These are phyloP conservation scores for Bocquillonia castaneifolia DNA, from an alignment of 441 rosid genomes.

Conservation along the genomic window DNA sequence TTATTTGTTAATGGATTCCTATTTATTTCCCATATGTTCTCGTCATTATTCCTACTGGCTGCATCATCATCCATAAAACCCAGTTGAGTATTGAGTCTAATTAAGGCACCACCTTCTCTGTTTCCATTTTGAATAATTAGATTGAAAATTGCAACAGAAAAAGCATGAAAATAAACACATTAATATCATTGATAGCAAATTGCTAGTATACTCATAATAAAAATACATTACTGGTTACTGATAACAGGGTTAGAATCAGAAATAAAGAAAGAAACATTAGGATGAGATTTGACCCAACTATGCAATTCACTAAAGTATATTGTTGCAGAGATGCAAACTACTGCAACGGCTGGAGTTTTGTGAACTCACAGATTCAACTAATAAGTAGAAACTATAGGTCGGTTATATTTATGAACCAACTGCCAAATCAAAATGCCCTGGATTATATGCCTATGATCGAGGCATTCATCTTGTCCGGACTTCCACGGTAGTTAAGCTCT, in stretches of 20 bases:
- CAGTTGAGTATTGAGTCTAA: no score
- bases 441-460: conserved; percentile 64
- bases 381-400: neutral
- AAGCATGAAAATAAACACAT: neutral
- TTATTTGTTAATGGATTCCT: neutral
- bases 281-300: neutral
- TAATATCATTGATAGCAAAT: neutral
- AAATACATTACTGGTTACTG: neutral
- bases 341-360: neutral
- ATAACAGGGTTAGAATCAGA: neutral
- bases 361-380: neutral
- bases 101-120: no score
- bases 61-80: no score
- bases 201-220: neutral
- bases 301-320: neutral
- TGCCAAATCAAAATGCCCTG: conserved; percentile 4
- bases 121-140: neutral
- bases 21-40: neutral
- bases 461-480: conserved; percentile 58
- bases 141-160: neutral
- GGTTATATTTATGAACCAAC: neutral
- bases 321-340: neutral
- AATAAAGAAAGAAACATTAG: neutral
- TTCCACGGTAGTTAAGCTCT: conserved; percentile 60
- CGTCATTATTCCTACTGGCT: no score